Base-by-base conservation (phyloP, 495 filamentous ascomycete genomes). In the Platismatia glauca region DNA sequence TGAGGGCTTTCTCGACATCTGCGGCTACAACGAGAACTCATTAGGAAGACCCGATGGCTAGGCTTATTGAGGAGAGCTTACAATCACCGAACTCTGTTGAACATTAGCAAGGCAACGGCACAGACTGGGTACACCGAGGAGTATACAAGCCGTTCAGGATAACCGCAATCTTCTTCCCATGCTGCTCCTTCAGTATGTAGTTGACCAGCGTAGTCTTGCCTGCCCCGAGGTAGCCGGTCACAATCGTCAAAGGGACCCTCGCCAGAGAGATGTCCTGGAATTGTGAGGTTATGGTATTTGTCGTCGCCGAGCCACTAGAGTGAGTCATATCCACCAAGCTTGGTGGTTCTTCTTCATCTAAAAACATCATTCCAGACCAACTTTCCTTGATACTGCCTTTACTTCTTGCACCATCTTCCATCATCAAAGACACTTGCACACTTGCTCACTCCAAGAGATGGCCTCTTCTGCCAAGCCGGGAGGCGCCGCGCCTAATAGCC, bases 81-180 rank as follows among this genome's bases (percentile, higher is more conserved):
- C 91, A 95, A 71, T 97, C 89, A 55, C 93, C 93, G 71, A 97
- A 97, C 74, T 97, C 90, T 95, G 66, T 24, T 35, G 46, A n/a
- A 12, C 12, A 58, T 59, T 33, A 62, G 27, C 34, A 60, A 5
- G 41, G 39, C 48, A 55, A 59, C 38, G 58, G 63, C n/a, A 31
- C 24, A 37, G 27, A 44, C 18, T 18, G 27, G 48, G 31, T 60
- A 29, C 20, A 22, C 39, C 31, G 39, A 61, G 65, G 61, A 53
- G 57, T 61, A 59, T 64, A 78, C 77, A 65, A 71, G 84, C 90
- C 93, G 73, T 98, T 98, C 76, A 97, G 83, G 62, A 98, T 98
- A 33, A 98, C 94, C 13, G 94, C 94, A 71, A 98, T 91, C 72
- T 87, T 94, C 79, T 97, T 97, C 70, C 92, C 93, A 81, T 97